Base-by-base conservation (phyloP, 805 yeast species). In the Candida sphagnicola region DNA sequence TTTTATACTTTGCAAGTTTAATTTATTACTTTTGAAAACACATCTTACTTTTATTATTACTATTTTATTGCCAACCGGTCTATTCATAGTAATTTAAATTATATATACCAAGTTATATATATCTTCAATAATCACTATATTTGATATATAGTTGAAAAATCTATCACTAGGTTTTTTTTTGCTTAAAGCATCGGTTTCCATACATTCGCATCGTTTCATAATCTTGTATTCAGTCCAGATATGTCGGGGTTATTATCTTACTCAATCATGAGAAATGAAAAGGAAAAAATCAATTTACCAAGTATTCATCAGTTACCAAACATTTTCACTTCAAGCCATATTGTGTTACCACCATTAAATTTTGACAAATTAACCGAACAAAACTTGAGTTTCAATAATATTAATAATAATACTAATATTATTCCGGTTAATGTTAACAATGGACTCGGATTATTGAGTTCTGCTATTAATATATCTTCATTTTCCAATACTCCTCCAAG, bases 361-460 rank as follows among this genome's bases (percentile, higher is more conserved):
- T 26, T 26, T 13, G 29, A 26, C 8, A 26, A n/a, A 13, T 24
- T 34, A 24, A 34, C 36, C 18, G 36, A 34, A 34, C 30, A 34
- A 23, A 34, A 34, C 18, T 26, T 26, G 13, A 8, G 13, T 26
- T 26, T 8, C 29, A 26, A 26, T n/a, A 26, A 26, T 13, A 26
- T 10, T 12, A 12, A 26, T 26, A 8, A 26, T n/a, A 26, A 8
- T 13, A 8, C 5, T 12, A 5, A n/a, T 26, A 13, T 8, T 26
- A 13, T 5, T 8, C 12, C 6, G 6, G 12, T 5, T 13, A 26
- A n/a, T 13, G 6, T 5, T 12, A 13, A 8, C 12, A 10, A 13
- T 13, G 29, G 29, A 10, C 29, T 26, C 13, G 29, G 29, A 5
- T 26, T 26, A 13, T 26, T 26, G 15, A 26, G 12, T 13, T 26